Percentiles rank a stretch among this genome's conserved stretches.
These are phyloP conservation scores for Sporothrix euskadiensis DNA, from an alignment of 2,329 filamentous ascomycete species.

Conservation along the genomic window DNA sequence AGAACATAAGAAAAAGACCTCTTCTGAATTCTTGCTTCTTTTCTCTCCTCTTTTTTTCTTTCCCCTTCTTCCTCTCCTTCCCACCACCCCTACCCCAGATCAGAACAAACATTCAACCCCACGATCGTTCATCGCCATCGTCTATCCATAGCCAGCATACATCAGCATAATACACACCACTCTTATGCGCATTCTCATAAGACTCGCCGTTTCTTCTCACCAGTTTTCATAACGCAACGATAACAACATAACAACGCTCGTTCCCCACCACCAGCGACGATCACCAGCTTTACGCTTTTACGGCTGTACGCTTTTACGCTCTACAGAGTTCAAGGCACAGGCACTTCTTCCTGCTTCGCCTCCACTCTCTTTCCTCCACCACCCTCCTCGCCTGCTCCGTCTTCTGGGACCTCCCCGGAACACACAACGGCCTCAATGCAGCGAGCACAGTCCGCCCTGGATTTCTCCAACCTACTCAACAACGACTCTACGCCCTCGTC, in stretches of 20 bases:
- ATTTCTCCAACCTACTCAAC: constrained; percentile 74
- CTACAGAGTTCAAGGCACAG: too few relatives aligned
- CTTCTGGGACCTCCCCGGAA: constrained; percentile 27
- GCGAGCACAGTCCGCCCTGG: constrained; percentile 70
- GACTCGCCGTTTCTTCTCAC: background rate
- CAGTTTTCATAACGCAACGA: background rate
- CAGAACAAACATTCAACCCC: background rate
- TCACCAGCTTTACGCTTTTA: too few relatives aligned
- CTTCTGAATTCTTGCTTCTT: constrained; percentile 18
- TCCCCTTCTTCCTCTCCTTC: background rate
- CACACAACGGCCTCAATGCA: constrained; percentile 67
- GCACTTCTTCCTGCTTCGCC: background rate
- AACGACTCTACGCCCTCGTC: constrained; percentile 44
- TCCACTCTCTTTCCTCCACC: background rate
- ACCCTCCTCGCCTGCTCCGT: constrained; percentile 5
- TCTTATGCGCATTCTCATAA: background rate
- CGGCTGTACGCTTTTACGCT: too few relatives aligned
- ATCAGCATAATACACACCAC: background rate
- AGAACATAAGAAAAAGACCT: constrained; percentile 18
- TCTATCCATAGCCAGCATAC: background rate
- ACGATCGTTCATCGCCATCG: background rate
- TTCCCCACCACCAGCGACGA: background rate
- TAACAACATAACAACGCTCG: background rate
- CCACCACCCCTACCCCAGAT: background rate
- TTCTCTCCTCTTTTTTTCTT: constrained; percentile 9